Base-by-base conservation (phyloP, 1,139 yeast genomes). In the Kodamaea plutei region DNA sequence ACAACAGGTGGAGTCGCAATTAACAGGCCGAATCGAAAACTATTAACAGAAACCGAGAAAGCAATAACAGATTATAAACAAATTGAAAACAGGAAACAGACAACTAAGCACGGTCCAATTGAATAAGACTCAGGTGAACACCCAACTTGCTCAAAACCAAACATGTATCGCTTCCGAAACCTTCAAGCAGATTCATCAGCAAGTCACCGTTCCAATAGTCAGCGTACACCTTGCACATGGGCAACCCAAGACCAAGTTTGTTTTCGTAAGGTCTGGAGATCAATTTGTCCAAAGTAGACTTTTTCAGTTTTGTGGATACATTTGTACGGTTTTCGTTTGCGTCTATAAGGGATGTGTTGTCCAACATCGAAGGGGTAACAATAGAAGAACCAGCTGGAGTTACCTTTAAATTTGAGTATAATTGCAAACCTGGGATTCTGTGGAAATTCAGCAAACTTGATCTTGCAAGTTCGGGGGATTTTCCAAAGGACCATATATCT, bases 161-260 rank as follows among this genome's bases (percentile, higher is more conserved):
- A 39, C 82, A 81, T 0, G 93, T 88, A 52, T 89, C 98, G 29
- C 93, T 77, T 3, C 98, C 97, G 46, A 82, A 85, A 2, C 96
- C 96, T 41, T 85, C 91, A 29, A 89, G 61, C 1, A 94, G 81
- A 47, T 82, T 83, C 70, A 89, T 74, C 43, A 77, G 81, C 31
- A 89, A 58, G 31, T 80, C 82, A 4, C 97, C 96, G 47, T 88
- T 91, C 97, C 97, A 89, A 56, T 89, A 89, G 46, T 89, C 96
- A 0, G 95, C 89, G 51, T 89, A 89, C 0, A 89, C 85, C 43
- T 84, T 79, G 47, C 95, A 82, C 80, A 89, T 77, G 0, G 97
- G 96, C 37, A 89, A 64, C 0, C 96, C 96, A 43, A 89, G 72
- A 0, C 96, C 96, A 15, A 89, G 61, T 37, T 83, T 81, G 44